Evolutionary conservation across 768 basidiomycete species (phyloP), one percentile per base, ranked within the genome.

Genomic region (Scleroderma citrinum): DNA sequence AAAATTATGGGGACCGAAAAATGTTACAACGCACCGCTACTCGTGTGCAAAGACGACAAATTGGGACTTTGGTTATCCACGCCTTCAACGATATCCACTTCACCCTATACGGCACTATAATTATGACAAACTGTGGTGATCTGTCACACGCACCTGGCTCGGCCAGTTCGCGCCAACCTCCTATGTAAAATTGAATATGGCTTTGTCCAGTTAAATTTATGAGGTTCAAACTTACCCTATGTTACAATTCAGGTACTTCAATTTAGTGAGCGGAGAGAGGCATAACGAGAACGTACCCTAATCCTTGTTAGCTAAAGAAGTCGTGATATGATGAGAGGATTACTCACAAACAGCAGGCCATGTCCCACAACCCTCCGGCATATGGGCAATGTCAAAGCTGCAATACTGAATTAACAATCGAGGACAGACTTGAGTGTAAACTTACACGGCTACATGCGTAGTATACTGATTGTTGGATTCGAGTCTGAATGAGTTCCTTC

Each of bases 361-460:
- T 3, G 65, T 70, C 20, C 68, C 71, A 54, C 71, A 72, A 2
- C 68, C 71, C 20, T 59, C 48, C 1, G 71, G 71, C 66, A 72
- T 71, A 34, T 68, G 66, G 2, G 40, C 53, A 23, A 72, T 64
- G 50, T 72, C 70, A 30, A 69, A 71, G 19, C 59, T 65, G 26
- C 40, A 44, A 31, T 19, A 39, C 44, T 14, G 23, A 36, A 32
- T 14, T n/a, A 32, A 32, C 29, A 16, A 43, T 16, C 5, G 7
- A 19, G 7, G 14, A 35, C 0, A 3, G 3, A n/a, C n/a, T n/a
- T 6, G 21, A 1, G 12, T 0, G 11, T 24, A 20, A 1, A 0
- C 62, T 8, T 48, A 64, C 65, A 71, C 52, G 31, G 63, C 62
- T 19, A 71, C 71, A 41, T 70, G 69, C 6, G 52, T 62, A n/a